phyloP scores from a whole-genome alignment of 2,329 filamentous ascomycete genomes.

The Cladosporium sp. region DNA sequence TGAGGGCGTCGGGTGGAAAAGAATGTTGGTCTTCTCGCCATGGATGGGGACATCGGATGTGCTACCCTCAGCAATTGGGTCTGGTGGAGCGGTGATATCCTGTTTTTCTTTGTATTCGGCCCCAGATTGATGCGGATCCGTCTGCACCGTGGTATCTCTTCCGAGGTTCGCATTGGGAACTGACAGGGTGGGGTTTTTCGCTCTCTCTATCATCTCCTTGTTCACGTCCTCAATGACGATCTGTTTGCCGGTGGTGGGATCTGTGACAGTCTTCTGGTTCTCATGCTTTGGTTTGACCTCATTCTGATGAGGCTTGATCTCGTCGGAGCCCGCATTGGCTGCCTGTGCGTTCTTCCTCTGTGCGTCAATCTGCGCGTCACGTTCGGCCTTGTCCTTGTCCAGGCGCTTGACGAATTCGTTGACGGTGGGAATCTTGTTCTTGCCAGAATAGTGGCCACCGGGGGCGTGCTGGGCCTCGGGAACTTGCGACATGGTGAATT shows the following conservation, averaged over 20 bases:
- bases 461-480: conserved; percentile 48
- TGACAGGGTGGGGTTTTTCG: conserved; percentile 73
- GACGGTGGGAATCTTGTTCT: conserved; percentile 84
- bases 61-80: conserved; percentile 75
- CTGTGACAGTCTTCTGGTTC: conserved; percentile 66
- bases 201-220: conserved; percentile 66
- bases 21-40: conserved; percentile 92
- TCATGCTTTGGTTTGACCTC: conserved; percentile 47
- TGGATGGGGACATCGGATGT: conserved; percentile 95
- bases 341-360: conserved; percentile 36
- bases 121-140: conserved; percentile 68
- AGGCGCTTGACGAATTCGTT: conserved; percentile 78
- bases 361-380: conserved; percentile 71
- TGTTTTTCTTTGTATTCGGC: conserved; percentile 82
- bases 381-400: conserved; percentile 73
- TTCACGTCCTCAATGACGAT: conserved; percentile 83
- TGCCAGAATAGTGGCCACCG: conserved; percentile 68
- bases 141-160: conserved; percentile 70
- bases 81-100: conserved; percentile 87
- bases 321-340: conserved; percentile 30
- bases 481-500: conserved; percentile 43
- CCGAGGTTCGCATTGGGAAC: conserved; percentile 88
- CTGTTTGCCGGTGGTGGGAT: conserved; percentile 83
- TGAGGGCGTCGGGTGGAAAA: conserved; percentile 91
- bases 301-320: conserved; percentile 50